Base-by-base conservation (phyloP, 2,329 filamentous ascomycete species). In the Huntiella savannae region DNA sequence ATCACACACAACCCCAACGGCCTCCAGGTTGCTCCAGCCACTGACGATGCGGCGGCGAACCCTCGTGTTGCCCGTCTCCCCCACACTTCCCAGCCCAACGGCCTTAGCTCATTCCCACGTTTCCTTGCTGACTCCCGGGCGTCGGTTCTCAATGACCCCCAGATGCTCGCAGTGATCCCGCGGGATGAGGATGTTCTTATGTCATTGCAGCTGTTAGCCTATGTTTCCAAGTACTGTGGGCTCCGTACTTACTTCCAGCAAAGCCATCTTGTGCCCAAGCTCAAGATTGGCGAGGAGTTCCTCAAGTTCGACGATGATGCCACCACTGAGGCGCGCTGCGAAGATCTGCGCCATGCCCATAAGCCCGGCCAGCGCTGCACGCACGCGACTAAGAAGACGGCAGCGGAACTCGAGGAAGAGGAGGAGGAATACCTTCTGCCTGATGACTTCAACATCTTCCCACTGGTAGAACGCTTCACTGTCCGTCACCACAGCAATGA, bases 191-290 rank as follows among this genome's bases (percentile, higher is more conserved):
- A 98, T 56, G 91, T 98, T 2, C 69, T 98, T 52, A 95, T 98
- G 88, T 95, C 91, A 4, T 71, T 98, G 34, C 91, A 98, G 62
- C 74, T 98, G 15, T 73, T 98, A 40, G 91, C 91, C 12, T 98
- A 98, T 59, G 88, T 98, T 48, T 95, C 87, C 17, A 98, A 98
- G 62, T 98, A 98, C 63, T 96, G 91, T 69, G 92, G 93, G 55
- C 73, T 98, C 28, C 77, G 91, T 13, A 80, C 84, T 4, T 98
- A 95, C 61, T 98, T 98, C 60, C 91, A 98, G 58, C 75, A 82
- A 60, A 93, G 87, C 35, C 91, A 98, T 57, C 69, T 96, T 8
- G 91, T 98, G 4, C 91, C 91, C 0, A 82, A 79, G 52, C 76
- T 98, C 43, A 87, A 87, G 60, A 88, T 98, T 54, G 82, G 85